A percentile compares a stretch with the other conserved stretches of the same genome.
Evolutionary conservation across 1,139 yeast genomes (phyloP).

Genomic region (Tardiomyces digboiensis): DNA sequence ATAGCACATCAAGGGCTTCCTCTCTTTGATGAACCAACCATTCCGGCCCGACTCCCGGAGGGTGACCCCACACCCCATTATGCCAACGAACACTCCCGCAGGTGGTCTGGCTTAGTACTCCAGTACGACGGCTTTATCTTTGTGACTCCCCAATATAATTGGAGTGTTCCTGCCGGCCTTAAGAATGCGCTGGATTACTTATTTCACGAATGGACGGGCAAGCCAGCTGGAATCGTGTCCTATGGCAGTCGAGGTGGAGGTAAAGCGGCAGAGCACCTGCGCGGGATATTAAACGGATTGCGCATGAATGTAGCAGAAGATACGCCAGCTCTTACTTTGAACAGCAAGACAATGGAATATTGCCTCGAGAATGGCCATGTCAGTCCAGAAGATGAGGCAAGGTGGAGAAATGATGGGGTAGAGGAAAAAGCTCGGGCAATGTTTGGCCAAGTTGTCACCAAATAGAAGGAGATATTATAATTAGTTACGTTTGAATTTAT

Average conservation of each 20-base stretch:
- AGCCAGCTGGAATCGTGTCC: constrained; percentile 23
- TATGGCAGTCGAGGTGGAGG: constrained; percentile 28
- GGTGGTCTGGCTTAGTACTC: constrained; percentile 15
- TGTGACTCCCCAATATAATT: constrained; percentile 28
- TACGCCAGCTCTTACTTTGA: no score
- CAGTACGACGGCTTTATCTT: constrained; percentile 20
- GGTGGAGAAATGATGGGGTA: no score
- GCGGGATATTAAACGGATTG: constrained; percentile 4
- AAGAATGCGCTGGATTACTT: constrained; percentile 27
- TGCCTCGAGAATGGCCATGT: no score
- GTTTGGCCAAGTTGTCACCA: no score
- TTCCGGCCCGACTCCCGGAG: constrained; percentile 8
- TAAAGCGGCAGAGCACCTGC: constrained; percentile 25
- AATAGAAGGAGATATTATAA: no score
- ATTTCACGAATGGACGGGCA: constrained; percentile 23
- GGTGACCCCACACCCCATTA: constrained; percentile 7
- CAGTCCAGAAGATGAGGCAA: no score
- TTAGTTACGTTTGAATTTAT: no score
- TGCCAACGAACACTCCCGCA: constrained; percentile 11
- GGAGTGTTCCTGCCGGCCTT: constrained; percentile 26
- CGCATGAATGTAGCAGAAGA: no score
- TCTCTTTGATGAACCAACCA: constrained; percentile 13
- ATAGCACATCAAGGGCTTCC: constrained; percentile 15
- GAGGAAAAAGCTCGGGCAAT: no score
- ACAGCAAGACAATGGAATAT: no score